Evolutionary conservation across 345 rosid species (phyloP), one percentile per base, ranked within the genome.

Genomic region (Eucalyptus curtisii): DNA sequence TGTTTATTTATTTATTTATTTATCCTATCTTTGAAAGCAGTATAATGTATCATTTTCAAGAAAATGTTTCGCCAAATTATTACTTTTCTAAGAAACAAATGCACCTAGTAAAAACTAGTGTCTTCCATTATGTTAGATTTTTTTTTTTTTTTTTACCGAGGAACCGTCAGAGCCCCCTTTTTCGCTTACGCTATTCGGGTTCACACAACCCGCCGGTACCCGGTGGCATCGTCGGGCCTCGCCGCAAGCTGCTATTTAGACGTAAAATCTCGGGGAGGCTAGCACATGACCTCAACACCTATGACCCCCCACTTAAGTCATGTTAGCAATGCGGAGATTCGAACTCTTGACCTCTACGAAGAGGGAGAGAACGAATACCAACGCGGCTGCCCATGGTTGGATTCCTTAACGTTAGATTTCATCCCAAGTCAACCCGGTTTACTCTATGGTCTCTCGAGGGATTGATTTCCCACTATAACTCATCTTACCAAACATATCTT

Each of bases 181-280:
- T 1, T n/a, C n/a, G 4, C 55, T 52, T 52, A 19, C 2, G 4
- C 24, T 52, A 52, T 52, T 52, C 0, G 4, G 10, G 57, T 52
- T 52, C 9, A 52, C 57, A 52, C 0, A 4, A 52, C 4, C 4
- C 10, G 1, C 4, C 4, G 2, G 0, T 52, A 52, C 10, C 3
- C 2, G 1, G 1, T 52, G 55, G 2, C 10, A 52, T 10, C 2
- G 0, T 52, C 24, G 0, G 9, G 24, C 1, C 24, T 52, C 2
- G 2, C 24, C 55, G 1, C 4, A 52, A 52, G 55, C 10, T 2
- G 0, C 55, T 52, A 52, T 52, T 52, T 52, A 52, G 4, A 52
- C 1, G 4, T 52, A 19, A 19, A 52, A 52, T 2, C 19, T 9
- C 0, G 4, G 2, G 0, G 2, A 52, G 2, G 55, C 4, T 19